These are phyloP conservation scores for Cercospora sp. DNA, from an alignment of 2,329 filamentous ascomycete species.

Conservation along the genomic window DNA sequence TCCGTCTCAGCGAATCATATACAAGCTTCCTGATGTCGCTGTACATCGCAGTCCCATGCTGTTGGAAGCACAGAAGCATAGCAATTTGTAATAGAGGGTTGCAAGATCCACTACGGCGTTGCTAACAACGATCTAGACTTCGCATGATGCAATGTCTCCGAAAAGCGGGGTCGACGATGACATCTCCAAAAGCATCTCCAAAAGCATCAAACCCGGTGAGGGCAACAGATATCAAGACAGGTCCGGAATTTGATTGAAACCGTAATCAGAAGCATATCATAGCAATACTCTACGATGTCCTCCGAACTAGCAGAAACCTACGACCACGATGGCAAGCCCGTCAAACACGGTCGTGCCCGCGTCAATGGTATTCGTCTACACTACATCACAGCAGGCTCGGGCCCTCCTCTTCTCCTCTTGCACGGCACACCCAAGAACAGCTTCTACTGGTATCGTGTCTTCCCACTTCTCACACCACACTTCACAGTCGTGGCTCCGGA, in stretches of 20 bases:
- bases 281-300: neutral
- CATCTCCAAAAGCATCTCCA: slow-evolving; percentile 5
- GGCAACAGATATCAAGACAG: neutral
- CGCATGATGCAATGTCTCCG: slow-evolving; percentile 7
- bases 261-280: neutral
- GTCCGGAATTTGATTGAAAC: no score
- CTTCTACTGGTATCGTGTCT: slow-evolving; percentile 43
- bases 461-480: slow-evolving; percentile 39
- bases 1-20: neutral
- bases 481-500: slow-evolving; percentile 43
- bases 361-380: slow-evolving; percentile 40
- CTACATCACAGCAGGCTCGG: slow-evolving; percentile 37
- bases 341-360: slow-evolving; percentile 35
- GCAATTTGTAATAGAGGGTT: neutral
- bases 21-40: neutral
- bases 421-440: slow-evolving; percentile 39
- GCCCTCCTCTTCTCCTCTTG: slow-evolving; percentile 35
- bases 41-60: neutral
- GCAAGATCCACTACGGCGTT: neutral
- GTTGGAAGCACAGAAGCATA: neutral
- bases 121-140: neutral
- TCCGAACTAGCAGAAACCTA: slow-evolving; percentile 34
- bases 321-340: slow-evolving; percentile 33
- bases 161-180: slow-evolving; percentile 10
- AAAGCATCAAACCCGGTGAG: neutral